A percentile compares a stretch with the other conserved stretches of the same genome.
Conservation (phyloP, 768 basidiomycete species). For the Arthromyces matolae region DNA sequence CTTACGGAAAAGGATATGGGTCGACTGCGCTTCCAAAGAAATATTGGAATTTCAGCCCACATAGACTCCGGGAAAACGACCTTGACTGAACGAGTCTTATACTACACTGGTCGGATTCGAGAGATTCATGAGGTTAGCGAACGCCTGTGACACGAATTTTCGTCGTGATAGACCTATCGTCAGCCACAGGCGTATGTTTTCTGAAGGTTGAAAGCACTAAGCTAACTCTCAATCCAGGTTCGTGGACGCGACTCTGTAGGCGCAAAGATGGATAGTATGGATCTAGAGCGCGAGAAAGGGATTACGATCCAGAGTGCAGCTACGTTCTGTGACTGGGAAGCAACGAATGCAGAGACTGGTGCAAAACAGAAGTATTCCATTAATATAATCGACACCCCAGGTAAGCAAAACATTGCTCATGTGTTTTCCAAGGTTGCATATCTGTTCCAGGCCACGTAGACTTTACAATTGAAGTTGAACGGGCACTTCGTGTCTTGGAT, state of each 20-base stretch:
- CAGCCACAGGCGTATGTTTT: conserved; percentile 18
- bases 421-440: not conserved
- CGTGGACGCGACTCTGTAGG: conserved; percentile 93
- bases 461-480: conserved; percentile 98
- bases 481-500: conserved; percentile 92
- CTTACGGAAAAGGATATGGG: conserved; percentile 63
- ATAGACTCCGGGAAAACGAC: conserved; percentile 99
- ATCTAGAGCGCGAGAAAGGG: conserved; percentile 96
- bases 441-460: conserved; percentile 85
- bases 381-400: conserved; percentile 99
- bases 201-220: conserved; percentile 3
- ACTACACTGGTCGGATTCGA: conserved; percentile 91
- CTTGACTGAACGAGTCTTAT: conserved; percentile 91
- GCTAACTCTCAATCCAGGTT: conserved; percentile 47
- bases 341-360: conserved; percentile 53
- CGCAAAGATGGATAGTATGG: conserved; percentile 99
- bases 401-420: conserved; percentile 33
- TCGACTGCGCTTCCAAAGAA: conserved; percentile 75
- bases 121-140: conserved; percentile 91
- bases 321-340: conserved; percentile 96
- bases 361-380: conserved; percentile 83
- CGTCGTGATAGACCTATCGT: conserved; percentile 16
- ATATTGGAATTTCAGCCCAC: conserved; percentile 94
- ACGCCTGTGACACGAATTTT: conserved; percentile 17
- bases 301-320: conserved; percentile 99